Evolutionary conservation across 306 rosid species (phyloP).

Genomic region (Arachis hypogaea): DNA sequence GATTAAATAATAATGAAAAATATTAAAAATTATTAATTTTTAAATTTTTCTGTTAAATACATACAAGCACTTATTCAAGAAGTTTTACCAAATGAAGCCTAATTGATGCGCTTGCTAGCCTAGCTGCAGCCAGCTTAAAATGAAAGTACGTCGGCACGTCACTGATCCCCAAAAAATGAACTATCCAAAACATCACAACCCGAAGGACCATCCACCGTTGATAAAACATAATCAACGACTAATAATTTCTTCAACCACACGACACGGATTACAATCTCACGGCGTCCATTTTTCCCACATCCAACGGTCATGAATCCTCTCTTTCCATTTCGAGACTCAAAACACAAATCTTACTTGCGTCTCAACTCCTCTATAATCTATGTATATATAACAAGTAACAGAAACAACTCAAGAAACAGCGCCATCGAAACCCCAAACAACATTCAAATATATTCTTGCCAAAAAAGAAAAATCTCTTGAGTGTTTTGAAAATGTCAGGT

Average conservation of each 20-base stretch:
- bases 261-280: not conserved
- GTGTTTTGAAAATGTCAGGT: constrained; percentile 1
- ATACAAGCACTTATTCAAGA: no score
- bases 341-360: not conserved
- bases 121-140: no score
- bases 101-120: no score
- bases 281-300: not conserved
- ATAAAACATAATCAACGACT: not conserved
- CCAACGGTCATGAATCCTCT: not conserved
- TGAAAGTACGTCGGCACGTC: not conserved
- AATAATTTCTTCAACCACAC: no score
- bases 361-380: not conserved
- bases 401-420: not conserved
- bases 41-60: no score
- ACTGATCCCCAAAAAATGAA: not conserved
- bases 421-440: not conserved
- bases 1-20: no score
- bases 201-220: not conserved
- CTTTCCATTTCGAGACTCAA: not conserved
- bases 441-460: not conserved
- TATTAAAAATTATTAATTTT: no score
- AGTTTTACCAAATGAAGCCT: no score
- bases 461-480: no score
- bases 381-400: not conserved
- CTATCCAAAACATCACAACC: not conserved